Base-by-base conservation (phyloP, 306 rosid species). In the Cicer chorassanicum region DNA sequence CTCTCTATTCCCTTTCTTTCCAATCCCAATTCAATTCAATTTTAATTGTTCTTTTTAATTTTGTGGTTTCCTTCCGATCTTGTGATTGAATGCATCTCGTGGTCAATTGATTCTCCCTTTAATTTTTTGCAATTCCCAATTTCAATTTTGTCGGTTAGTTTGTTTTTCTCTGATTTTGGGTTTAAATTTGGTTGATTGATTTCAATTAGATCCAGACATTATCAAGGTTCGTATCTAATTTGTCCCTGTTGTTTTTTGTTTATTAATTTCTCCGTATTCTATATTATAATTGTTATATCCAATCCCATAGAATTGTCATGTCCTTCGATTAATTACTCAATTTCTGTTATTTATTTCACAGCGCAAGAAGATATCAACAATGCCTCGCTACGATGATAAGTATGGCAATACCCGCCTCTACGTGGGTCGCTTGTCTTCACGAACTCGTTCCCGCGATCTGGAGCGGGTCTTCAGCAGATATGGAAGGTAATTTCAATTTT, bases 351-450 rank as follows among this genome's bases (percentile, higher is more conserved):
- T 65, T 9, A 9, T 61, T 56, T 70, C 40, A 51, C 55, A 78
- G 83, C 65, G 72, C 64, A 19, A 38, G 38, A 19, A 78, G 57
- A 8, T 41, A n/a, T 40, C 78, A 76, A 81, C 50, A 73, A 89
- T 91, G 97, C 93, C 97, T 87, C 92, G 97, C 45, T 72, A 91
- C 36, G 97, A 89, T 75, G 93, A 91, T 72, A 85, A 88, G 44
- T 86, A 91, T 29, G 93, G 87, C 3, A 87, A 81, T 66, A 86
- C 87, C 1, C 92, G 93, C 44, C 90, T 91, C 34, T 91, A 91
- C 44, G 93, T 89, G 3, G 97, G 97, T 56, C 93, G 83, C 39
- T 70, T 91, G 80, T 83, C 92, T n/a, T 86, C 90, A 0, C 75
- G 87, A 56, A 87, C 93, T 0, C 92, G 93, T 8, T 84, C 93